Evolutionary conservation across 208 protist species (phyloP), one percentile per base, ranked within the genome.

Genomic region (Trypanosoma brucei): DNA sequence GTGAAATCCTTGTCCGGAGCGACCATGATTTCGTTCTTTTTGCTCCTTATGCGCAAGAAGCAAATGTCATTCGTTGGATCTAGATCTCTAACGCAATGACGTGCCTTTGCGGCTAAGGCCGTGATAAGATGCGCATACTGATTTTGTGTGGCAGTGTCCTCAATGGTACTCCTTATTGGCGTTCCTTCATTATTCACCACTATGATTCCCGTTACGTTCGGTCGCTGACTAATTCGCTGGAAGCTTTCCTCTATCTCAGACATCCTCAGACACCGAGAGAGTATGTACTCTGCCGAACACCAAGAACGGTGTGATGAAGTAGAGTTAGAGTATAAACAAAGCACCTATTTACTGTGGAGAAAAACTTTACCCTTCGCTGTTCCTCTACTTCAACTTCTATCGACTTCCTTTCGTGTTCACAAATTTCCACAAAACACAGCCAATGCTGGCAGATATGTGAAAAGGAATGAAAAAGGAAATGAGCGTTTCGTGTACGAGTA

Each of bases 1-100:
- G 88, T 90, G 75, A 93, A 96, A 39, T 96, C 87, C 53, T 95
- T 93, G 51, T 94, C 84, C 30, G 95, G 95, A 42, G 91, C 91
- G 3, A 98, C 91, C 95, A 98, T 97, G 39, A 98, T 97, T 76
- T 98, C 96, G 61, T 98, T 95, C 67, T 98, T 98, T 70, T 98
- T 97, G 35, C 91, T 96, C 5, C 96, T 81, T 50, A 98, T 93
- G 3, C 96, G 81, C 49, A 98, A 69, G 61, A 98, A 98, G 2
- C 91, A 98, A 7, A 98, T 76, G 65, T 98, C 95, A 66, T 98
- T 98, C 38, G 94, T 96, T 0, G 96, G 94, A 75, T 98, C 96
- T 58, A 98, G 70, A 68, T 98, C 95, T 40, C 94, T 89, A 34
- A 98, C 90, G 38, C 88, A 96, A 67, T 93, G 87, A 30, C 94